Percentiles rank a stretch among this genome's conserved stretches.
These are phyloP conservation scores for Blastocystis sp. DNA, from an alignment of 352 stramenopile genomes.

Conservation along the genomic window DNA sequence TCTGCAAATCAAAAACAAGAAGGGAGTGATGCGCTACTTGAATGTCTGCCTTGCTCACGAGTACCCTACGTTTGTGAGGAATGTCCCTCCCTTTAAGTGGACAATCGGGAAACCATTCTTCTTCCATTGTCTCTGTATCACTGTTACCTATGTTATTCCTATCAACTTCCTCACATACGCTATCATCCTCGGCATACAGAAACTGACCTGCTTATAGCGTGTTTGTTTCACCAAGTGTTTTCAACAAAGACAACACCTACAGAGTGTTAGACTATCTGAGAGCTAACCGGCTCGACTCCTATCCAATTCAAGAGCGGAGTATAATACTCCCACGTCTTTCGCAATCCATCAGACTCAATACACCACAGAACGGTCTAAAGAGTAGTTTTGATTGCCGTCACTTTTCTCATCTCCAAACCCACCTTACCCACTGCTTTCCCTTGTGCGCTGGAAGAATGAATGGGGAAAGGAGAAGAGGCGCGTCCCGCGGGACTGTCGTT, in stretches of 20 bases:
- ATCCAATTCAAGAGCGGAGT: slow-evolving; percentile 4
- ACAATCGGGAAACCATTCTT: slow-evolving; percentile 43
- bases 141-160: slow-evolving; percentile 38
- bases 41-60: slow-evolving; percentile 51
- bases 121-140: slow-evolving; percentile 10
- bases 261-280: slow-evolving; percentile 13
- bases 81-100: slow-evolving; percentile 66
- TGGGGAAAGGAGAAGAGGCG: too few species aligned
- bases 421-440: too few species aligned
- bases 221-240: not conserved
- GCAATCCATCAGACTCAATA: slow-evolving; percentile 7
- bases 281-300: slow-evolving; percentile 26
- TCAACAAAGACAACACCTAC: not conserved
- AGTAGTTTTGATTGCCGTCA: slow-evolving; percentile 17
- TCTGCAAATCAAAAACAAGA: slow-evolving; percentile 1
- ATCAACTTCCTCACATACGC: slow-evolving; percentile 52
- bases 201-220: not conserved
- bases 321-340: slow-evolving; percentile 49
- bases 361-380: not conserved
- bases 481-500: too few species aligned
- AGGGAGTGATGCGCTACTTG: slow-evolving; percentile 11
- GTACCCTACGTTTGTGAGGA: slow-evolving; percentile 34
- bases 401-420: not conserved
- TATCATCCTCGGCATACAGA: slow-evolving; percentile 34
- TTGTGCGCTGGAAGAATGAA: too few species aligned